Evolutionary conservation across 768 basidiomycete genomes (phyloP), one percentile per base, ranked within the genome.

Genomic region (Agrocybe praecox): DNA sequence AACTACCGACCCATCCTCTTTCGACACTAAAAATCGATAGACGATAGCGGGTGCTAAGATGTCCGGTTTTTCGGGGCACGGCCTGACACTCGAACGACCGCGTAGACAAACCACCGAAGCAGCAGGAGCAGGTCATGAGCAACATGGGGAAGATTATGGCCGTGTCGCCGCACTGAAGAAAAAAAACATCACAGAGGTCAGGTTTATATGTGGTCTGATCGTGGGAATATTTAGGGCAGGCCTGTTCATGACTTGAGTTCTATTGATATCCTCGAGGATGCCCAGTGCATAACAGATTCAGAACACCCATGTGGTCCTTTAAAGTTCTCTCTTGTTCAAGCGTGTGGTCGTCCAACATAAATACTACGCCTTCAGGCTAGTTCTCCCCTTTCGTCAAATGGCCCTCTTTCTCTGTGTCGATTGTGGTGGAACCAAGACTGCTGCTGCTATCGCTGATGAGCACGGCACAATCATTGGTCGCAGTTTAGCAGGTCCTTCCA

Each of bases 61-160:
- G 88, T 87, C 85, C 89, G 72, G 61, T 89, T 75, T 57, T 62
- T 92, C 89, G 80, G 76, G 77, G 78, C 90, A 88, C 88, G 81
- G 80, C 87, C 79, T 90, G 90, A 92, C 90, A 90, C 90, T 92
- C 90, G 70, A 91, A 92, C 89, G 71, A 79, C 87, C 80, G 84
- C 87, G 78, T 89, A 68, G 66, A 74, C 66, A 65, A 63, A 59
- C 72, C 66, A 65, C 47, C 15, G 55, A 69, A 57, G 67, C 59
- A 65, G 67, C 61, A 71, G 22, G 76, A 71, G 80, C 86, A 29
- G 76, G 83, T 79, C 78, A 89, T 87, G 90, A 92, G 90, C 90
- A 92, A 92, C 90, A 89, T 83, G 83, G 90, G 90, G 87, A 88
- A 89, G 70, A 69, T 70, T 63, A 79, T 82, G 80, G 84, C 84